Evolutionary conservation across 768 basidiomycete species (phyloP).

Genomic region (Lepiota brunneoincarnata): DNA sequence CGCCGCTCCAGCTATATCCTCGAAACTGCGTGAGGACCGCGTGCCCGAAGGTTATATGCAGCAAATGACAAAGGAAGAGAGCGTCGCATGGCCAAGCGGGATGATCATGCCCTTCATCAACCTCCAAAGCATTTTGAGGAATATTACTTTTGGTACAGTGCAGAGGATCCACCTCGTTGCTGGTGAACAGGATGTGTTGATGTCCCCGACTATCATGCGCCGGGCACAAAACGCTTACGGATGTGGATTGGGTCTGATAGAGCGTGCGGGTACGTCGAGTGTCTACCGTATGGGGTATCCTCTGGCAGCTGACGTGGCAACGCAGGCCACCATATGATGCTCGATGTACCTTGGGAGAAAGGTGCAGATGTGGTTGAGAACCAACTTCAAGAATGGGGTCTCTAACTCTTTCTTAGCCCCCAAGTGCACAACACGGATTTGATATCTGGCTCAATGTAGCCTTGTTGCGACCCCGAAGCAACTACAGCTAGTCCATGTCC

Average conservation of each 20-base stretch:
- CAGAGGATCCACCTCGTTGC: slow-evolving; percentile 2
- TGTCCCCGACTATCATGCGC: slow-evolving; percentile 3
- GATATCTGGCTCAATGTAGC: too few species aligned
- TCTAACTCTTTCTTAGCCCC: neutral
- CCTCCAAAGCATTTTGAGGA: slow-evolving; percentile 7
- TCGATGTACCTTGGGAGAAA: slow-evolving; percentile 1
- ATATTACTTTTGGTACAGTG: slow-evolving; percentile 7
- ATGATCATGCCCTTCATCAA: slow-evolving; percentile 17
- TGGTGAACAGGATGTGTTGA: slow-evolving; percentile 1
- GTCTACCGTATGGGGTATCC: neutral
- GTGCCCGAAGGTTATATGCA: slow-evolving; percentile 6
- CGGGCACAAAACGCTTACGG: neutral
- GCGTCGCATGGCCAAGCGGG: slow-evolving; percentile 14
- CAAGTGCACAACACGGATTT: too few species aligned
- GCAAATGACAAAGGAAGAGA: slow-evolving; percentile 14
- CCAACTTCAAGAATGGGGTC: neutral
- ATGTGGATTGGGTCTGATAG: neutral
- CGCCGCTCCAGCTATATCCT: neutral
- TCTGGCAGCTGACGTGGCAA: neutral
- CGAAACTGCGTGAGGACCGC: neutral
- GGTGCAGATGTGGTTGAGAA: neutral
- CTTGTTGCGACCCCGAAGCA: too few species aligned
- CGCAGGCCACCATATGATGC: neutral
- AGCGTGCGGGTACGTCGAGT: slow-evolving; percentile 6
- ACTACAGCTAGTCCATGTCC: too few species aligned